These are phyloP conservation scores for Logfia minima DNA, from an alignment of 129 eudicot species.

Conservation along the genomic window DNA sequence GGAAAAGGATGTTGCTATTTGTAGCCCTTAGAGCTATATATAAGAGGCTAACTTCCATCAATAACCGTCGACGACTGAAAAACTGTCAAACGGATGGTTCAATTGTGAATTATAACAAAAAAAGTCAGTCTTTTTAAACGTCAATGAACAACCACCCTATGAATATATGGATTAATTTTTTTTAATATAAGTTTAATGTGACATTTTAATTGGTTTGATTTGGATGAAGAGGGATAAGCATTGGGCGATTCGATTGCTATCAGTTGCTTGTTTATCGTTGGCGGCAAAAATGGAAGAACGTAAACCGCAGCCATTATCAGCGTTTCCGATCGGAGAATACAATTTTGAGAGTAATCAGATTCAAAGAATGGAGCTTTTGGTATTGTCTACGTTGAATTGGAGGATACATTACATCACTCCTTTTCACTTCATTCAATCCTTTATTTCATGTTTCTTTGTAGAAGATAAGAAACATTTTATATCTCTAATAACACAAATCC, in stretches of 20 bases:
- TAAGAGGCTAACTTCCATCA: no score
- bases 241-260: conserved; percentile 56
- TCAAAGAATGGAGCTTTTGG: conserved; percentile 69
- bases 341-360: conserved; percentile 38
- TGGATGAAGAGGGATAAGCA: conserved; percentile 41
- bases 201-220: not conserved
- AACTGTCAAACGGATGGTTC: no score
- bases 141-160: no score
- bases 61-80: no score
- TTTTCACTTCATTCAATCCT: conserved; percentile 47
- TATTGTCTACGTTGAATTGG: conserved; percentile 59
- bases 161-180: no score
- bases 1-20: no score
- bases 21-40: no score
- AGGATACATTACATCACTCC: conserved; percentile 58
- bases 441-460: conserved; percentile 33
- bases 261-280: conserved; percentile 64
- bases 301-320: conserved; percentile 29
- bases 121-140: no score
- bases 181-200: no score
- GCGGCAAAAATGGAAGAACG: conserved; percentile 68
- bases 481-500: conserved; percentile 30
- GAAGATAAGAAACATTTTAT: conserved; percentile 9
- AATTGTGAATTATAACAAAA: no score
- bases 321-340: conserved; percentile 29